A percentile compares a stretch with the other conserved stretches of the same genome.
Evolutionary conservation across 306 rosid species (phyloP).

Genomic region (Quercus wislizeni): DNA sequence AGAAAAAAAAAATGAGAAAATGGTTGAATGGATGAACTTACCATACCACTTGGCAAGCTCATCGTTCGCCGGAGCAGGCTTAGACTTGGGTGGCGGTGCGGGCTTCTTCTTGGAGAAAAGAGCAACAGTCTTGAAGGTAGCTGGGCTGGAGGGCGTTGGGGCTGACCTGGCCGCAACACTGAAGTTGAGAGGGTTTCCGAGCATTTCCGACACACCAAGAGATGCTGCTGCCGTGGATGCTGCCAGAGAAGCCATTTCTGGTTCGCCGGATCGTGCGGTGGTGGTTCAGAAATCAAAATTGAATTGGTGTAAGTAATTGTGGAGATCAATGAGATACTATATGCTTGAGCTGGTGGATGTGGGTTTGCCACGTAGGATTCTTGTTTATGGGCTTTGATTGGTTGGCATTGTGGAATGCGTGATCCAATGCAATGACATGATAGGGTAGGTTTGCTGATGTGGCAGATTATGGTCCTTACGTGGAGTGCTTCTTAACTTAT

Average conservation of each 20-base stretch:
- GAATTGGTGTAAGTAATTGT: neutral
- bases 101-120: conserved; percentile 78
- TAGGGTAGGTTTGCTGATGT: conserved; percentile 45
- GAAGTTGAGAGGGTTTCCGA: conserved; percentile 72
- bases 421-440: conserved; percentile 66
- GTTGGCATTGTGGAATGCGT: conserved; percentile 33
- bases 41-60: conserved; percentile 99
- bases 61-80: conserved; percentile 55
- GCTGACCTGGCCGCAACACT: conserved; percentile 56
- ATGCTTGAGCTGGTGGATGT: conserved; percentile 76
- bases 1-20: neutral
- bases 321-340: conserved; percentile 33
- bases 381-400: conserved; percentile 44
- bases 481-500: conserved; percentile 30
- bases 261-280: conserved; percentile 5
- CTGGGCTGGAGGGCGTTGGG: conserved; percentile 55
- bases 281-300: neutral
- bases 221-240: conserved; percentile 70
- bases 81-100: conserved; percentile 55
- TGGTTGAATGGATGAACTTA: conserved; percentile 29
- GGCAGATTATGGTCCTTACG: conserved; percentile 58
- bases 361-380: conserved; percentile 68
- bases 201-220: conserved; percentile 89
- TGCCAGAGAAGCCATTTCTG: conserved; percentile 68
- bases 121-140: conserved; percentile 74